These are phyloP conservation scores for Ceriops tagal DNA, from an alignment of 345 rosid genomes.

Conservation along the genomic window DNA sequence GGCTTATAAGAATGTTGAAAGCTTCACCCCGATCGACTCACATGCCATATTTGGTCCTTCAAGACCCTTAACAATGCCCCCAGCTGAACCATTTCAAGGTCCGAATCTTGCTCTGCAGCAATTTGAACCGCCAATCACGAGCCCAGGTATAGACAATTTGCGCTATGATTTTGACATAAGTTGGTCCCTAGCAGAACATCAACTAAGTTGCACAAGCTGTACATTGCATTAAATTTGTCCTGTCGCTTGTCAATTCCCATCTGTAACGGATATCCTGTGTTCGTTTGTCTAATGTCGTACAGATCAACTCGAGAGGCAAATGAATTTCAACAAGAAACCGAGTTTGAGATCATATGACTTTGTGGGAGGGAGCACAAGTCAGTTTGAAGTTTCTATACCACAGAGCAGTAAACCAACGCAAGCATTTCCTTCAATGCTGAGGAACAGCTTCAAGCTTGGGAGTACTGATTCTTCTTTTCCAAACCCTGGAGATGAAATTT, in stretches of 20 bases:
- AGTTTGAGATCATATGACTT: conserved; percentile 21
- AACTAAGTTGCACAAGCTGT: too few species aligned
- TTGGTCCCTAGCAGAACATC: too few species aligned
- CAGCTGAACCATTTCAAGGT: conserved; percentile 22
- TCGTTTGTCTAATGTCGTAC: conserved; percentile 1
- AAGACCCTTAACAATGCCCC: conserved; percentile 31
- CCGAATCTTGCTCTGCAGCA: conserved; percentile 27
- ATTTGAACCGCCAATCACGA: conserved; percentile 23
- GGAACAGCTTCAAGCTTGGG: conserved; percentile 32
- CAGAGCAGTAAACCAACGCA: conserved; percentile 15
- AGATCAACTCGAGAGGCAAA: conserved; percentile 29
- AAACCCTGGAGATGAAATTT: conserved; percentile 11
- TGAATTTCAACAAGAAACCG: conserved; percentile 22
- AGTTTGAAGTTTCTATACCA: conserved; percentile 11
- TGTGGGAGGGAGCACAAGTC: conserved; percentile 21
- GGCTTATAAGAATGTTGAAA: conserved; percentile 40
- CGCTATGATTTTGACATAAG: not conserved
- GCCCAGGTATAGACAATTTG: conserved; percentile 32
- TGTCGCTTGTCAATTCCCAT: not conserved
- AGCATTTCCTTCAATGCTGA: conserved; percentile 3
- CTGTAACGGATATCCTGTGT: not conserved
- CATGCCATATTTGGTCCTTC: conserved; percentile 23
- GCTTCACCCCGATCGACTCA: conserved; percentile 22
- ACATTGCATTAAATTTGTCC: too few species aligned
- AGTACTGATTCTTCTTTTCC: conserved; percentile 2